Evolutionary conservation across 2,329 filamentous ascomycete species (phyloP).

Genomic region (Fusarium nisikadoi): DNA sequence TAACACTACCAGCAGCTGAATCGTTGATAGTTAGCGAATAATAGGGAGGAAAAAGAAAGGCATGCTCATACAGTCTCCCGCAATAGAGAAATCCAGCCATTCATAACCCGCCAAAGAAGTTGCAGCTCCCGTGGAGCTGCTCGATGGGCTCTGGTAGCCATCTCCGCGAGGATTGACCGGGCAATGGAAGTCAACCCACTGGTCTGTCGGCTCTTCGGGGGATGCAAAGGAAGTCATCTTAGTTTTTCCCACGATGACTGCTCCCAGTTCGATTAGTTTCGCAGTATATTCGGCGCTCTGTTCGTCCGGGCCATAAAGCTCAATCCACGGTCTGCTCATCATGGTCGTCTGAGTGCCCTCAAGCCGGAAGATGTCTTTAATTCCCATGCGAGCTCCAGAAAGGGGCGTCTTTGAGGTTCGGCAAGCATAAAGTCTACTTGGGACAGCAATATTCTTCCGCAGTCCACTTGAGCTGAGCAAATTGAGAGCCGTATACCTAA

Average conservation of each 20-base stretch:
- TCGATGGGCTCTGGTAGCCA: background rate
- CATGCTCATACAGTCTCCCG: background rate
- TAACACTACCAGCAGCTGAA: background rate
- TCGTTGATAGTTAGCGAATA: too few relatives aligned
- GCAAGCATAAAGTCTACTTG: fast-evolving
- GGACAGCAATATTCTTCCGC: fast-evolving
- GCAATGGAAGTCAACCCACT: background rate
- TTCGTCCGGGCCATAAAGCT: background rate
- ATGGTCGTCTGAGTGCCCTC: background rate
- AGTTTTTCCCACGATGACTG: fast-evolving
- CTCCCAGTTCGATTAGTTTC: fast-evolving
- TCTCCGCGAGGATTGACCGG: background rate
- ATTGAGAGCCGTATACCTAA: background rate
- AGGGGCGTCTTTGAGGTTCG: fast-evolving
- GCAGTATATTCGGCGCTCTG: background rate
- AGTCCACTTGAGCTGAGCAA: background rate
- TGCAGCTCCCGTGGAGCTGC: fast-evolving
- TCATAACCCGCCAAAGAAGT: background rate
- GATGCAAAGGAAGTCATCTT: background rate
- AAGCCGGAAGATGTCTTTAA: background rate
- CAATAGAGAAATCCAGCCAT: background rate
- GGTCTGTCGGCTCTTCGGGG: background rate
- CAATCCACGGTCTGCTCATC: background rate
- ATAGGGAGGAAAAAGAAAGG: too few relatives aligned
- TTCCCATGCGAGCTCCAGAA: fast-evolving